These are phyloP conservation scores for Rosa hybrid DNA, from an alignment of 331 rosid species.

Conservation along the genomic window DNA sequence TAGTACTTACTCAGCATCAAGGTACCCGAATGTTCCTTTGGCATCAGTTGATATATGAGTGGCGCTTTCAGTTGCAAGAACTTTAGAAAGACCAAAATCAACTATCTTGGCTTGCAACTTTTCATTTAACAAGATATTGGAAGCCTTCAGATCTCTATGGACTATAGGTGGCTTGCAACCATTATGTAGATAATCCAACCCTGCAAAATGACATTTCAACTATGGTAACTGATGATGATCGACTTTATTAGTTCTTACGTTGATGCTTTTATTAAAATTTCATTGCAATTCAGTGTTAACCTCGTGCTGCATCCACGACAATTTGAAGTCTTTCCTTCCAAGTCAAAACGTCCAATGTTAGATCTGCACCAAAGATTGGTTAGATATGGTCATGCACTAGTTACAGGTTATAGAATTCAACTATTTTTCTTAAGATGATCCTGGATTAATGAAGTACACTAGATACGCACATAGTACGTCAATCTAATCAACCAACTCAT, in stretches of 20 bases:
- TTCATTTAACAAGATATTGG: constrained; percentile 28
- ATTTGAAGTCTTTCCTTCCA: constrained; percentile 32
- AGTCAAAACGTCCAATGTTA: background rate
- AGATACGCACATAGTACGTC: no score
- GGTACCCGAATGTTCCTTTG: constrained; percentile 7
- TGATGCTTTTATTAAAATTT: no score
- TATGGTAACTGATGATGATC: background rate
- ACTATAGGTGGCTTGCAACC: constrained; percentile 27
- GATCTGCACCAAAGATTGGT: background rate
- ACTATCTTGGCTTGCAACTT: constrained; percentile 31
- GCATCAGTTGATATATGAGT: background rate
- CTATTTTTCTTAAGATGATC: background rate
- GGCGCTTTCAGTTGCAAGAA: background rate
- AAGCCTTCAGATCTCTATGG: constrained; percentile 29
- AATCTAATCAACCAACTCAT: background rate
- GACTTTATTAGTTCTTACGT: background rate
- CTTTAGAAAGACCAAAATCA: constrained; percentile 29
- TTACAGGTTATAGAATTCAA: background rate
- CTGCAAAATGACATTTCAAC: background rate
- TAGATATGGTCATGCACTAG: background rate
- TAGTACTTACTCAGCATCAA: constrained; percentile 8
- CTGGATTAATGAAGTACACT: no score
- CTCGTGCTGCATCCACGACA: constrained; percentile 34
- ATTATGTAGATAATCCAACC: constrained; percentile 30
- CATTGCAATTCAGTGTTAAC: background rate